Evolutionary conservation across 768 basidiomycete species (phyloP), one percentile per base, ranked within the genome.

Genomic region (Mrakia frigida): DNA sequence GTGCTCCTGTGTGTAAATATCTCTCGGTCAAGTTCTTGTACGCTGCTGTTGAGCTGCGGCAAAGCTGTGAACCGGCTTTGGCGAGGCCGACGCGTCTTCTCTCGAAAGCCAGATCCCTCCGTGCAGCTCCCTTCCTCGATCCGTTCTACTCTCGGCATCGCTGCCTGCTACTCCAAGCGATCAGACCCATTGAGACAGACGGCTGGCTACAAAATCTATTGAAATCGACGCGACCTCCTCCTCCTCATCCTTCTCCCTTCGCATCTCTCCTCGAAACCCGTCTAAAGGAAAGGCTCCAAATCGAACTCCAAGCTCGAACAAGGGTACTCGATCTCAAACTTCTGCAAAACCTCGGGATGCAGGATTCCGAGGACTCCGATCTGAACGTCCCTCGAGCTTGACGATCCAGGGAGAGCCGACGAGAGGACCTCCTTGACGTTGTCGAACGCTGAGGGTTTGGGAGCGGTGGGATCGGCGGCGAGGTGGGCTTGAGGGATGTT

Each of bases 231-330:
- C 56, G 13, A n/a, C 56, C 7, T 2, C 21, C 56, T 25, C 56
- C n/a, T n/a, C 53, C 53, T n/a, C n/a, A n/a, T n/a, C n/a, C 6
- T 56, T 25, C 28, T 28, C 56, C 25, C 56, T 28, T 18, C n/a
- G n/a, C n/a, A 6, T 28, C 56, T 0, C 13, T n/a, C 28, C 56
- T 28, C 56, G 46, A 21, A 50, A 14, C 11, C 56, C 56, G 10
- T 53, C 53, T 72, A 78, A 31, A 91, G 90, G 87, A 99, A 93
- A n/a, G 92, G 92, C 84, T 98, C 95, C 63, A 98, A 86, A 41
- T 90, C 91, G 83, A 99, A 94, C 86, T 99, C 96, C 74, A 99
- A 85, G 10, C 90, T 90, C 46, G 95, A 98, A 85, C 95, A 98
- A 28, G 96, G 96, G 85, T 92, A 95, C 59, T 88, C 88, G 78